Conservation (phyloP, 257 asterid species). For the Solanum ossicruentum region DNA sequence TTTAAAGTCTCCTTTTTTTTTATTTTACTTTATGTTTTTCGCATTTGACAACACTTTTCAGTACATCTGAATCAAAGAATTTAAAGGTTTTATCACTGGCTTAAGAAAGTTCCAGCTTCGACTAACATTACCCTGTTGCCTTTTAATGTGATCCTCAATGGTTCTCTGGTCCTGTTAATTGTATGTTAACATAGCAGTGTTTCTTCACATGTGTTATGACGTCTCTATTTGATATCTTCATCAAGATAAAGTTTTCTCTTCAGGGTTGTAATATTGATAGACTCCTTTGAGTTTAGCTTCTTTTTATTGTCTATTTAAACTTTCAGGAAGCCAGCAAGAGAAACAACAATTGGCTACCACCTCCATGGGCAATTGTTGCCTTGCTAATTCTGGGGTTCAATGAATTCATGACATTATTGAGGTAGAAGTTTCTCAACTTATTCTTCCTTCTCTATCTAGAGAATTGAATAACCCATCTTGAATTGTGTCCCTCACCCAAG, state of each 20-base stretch:
- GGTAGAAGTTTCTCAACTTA: conserved; percentile 4
- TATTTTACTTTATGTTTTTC: background rate
- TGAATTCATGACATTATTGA: conserved; percentile 93
- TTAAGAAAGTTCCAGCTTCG: background rate
- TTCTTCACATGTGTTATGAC: background rate
- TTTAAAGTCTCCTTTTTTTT: background rate
- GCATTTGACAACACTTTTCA: background rate
- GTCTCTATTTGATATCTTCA: background rate
- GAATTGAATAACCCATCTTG: background rate
- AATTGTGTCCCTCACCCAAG: background rate
- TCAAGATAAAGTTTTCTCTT: background rate
- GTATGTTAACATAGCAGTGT: background rate
- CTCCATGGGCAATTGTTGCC: conserved; percentile 95
- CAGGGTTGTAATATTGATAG: background rate
- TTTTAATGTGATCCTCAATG: background rate
- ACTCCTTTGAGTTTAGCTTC: background rate
- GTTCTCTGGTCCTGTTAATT: background rate
- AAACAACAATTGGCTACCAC: conserved; percentile 90
- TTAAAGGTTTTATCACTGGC: background rate
- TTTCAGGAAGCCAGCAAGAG: conserved; percentile 91
- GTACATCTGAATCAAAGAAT: background rate
- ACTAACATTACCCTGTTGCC: background rate
- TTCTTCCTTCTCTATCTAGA: background rate
- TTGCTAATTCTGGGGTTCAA: conserved; percentile 82
- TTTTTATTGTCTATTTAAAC: background rate